These are phyloP conservation scores for Aureobasidium melanogenum DNA, from an alignment of 2,329 filamentous ascomycete species.

Conservation along the genomic window DNA sequence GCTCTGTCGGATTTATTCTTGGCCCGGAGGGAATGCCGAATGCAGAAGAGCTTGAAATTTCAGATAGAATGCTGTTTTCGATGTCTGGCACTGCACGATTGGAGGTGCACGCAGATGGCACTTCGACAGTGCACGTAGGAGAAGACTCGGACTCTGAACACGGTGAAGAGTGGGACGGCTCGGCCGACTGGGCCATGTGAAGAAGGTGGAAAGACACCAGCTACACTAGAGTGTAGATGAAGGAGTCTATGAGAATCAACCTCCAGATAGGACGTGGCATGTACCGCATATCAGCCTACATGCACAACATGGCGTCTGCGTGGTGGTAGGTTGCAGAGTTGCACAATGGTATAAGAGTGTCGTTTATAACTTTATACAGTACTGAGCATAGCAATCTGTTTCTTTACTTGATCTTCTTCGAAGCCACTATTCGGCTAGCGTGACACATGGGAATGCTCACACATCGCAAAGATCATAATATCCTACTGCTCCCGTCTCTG, in stretches of 20 bases:
- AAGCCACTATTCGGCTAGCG: too few species aligned
- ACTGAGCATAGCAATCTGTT: background rate
- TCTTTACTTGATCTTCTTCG: background rate
- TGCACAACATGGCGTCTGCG: constrained; percentile 95
- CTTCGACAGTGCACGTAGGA: background rate
- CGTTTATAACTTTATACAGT: too few species aligned
- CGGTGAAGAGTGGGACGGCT: background rate
- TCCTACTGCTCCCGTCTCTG: background rate
- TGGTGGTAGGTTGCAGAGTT: constrained; percentile 98
- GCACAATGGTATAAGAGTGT: constrained; percentile 58
- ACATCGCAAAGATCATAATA: background rate
- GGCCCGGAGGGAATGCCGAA: background rate
- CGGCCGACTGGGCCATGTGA: background rate
- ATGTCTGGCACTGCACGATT: background rate
- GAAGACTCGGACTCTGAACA: background rate
- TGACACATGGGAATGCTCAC: background rate
- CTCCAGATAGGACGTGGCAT: constrained; percentile 97
- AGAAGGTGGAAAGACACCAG: constrained; percentile 41
- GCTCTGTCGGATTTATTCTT: background rate
- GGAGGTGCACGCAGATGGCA: background rate
- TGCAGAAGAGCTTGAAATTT: background rate
- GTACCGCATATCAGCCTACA: constrained; percentile 97
- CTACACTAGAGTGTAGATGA: constrained; percentile 97
- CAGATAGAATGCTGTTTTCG: background rate
- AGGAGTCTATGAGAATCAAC: constrained; percentile 89